phyloP scores from a whole-genome alignment of 1,139 yeast genomes.

The Trichomonascaceae sp. region DNA sequence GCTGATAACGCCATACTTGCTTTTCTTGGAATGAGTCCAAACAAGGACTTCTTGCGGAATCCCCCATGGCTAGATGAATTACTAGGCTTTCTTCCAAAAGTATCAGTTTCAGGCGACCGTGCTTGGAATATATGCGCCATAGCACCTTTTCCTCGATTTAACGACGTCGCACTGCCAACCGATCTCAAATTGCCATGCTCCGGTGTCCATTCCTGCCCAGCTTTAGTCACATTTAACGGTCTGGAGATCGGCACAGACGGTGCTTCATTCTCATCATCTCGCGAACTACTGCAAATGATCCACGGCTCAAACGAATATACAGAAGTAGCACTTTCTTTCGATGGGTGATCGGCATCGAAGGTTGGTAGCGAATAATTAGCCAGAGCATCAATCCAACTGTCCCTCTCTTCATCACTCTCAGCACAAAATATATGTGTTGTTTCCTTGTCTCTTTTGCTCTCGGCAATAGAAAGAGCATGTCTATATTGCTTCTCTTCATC shows the following conservation, averaged over 20 bases:
- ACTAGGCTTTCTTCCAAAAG: neutral
- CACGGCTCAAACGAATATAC: neutral
- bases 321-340: neutral
- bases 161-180: neutral
- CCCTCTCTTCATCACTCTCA: constrained; percentile 74
- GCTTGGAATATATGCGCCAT: neutral
- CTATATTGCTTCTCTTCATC: constrained; percentile 50
- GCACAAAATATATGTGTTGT: constrained; percentile 73
- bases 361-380: constrained; percentile 36
- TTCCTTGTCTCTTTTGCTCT: constrained; percentile 46
- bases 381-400: constrained; percentile 64
- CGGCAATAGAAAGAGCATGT: constrained; percentile 71
- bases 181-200: neutral
- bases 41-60: neutral
- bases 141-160: neutral
- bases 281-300: neutral
- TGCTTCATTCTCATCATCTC: neutral
- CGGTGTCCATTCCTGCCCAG: neutral
- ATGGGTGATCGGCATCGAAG: neutral
- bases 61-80: neutral
- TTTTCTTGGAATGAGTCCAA: neutral
- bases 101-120: neutral
- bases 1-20: neutral
- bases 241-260: neutral
- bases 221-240: neutral